Conservation (phyloP, 2,329 filamentous ascomycete species). For the Sporothrix variecibatus region DNA sequence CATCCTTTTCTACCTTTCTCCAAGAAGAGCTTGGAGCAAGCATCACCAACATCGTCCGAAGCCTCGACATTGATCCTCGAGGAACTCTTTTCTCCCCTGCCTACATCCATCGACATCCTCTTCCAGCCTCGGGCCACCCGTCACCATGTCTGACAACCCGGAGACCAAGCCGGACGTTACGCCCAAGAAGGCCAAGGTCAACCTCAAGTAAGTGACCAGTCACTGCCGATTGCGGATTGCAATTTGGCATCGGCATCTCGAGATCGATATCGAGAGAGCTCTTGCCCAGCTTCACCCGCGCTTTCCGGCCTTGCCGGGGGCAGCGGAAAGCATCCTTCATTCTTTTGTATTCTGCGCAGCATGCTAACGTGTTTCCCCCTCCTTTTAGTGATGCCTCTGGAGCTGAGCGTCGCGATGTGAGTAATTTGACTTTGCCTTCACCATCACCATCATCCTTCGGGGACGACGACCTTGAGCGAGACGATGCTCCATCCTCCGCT, state of each 20-base stretch:
- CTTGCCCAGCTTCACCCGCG: neutral
- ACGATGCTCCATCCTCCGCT: neutral
- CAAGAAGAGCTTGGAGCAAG: neutral
- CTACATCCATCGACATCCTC: neutral
- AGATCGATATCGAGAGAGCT: too few species aligned
- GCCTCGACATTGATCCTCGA: neutral
- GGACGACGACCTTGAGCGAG: neutral
- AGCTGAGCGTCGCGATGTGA: constrained; percentile 80
- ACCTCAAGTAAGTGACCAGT: constrained; percentile 66
- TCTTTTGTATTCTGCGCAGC: constrained; percentile 19
- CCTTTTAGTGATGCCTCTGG: constrained; percentile 79
- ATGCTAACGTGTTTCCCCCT: constrained; percentile 41
- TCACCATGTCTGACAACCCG: constrained; percentile 64
- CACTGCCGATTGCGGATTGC: constrained; percentile 6
- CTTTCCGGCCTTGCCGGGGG: neutral
- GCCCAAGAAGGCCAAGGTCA: constrained; percentile 66
- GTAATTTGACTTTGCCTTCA: constrained; percentile 36
- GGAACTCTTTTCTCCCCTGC: neutral
- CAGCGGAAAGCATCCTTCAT: neutral
- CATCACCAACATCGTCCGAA: neutral
- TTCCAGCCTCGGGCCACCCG: constrained; percentile 1
- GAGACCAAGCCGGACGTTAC: constrained; percentile 42
- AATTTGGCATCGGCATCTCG: neutral
- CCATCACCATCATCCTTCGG: neutral
- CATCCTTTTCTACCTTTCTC: too few species aligned